Base-by-base conservation (phyloP, 164 flowering plant genomes). In the Buxus sempervirens region DNA sequence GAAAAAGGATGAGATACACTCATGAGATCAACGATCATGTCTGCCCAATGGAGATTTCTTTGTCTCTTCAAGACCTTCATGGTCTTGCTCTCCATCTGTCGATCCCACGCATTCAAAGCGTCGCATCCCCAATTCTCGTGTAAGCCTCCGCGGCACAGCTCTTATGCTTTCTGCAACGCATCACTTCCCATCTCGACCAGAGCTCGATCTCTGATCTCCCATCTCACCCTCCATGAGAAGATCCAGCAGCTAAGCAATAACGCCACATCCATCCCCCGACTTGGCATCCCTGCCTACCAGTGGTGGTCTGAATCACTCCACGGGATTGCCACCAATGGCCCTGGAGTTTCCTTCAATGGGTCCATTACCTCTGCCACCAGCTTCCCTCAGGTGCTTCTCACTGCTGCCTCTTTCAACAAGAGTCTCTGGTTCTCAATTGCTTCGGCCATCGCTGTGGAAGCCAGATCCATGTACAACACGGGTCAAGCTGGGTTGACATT, bases 261-360 rank as follows among this genome's bases (percentile, higher is more conserved):
- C 54, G 82, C 84, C 4, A 48, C 73, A 4, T 48, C 75, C 20
- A 67, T 80, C 12, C 67, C 70, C 2, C 66, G 81, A 9, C 81
- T 83, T 25, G 76, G 79, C 64, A 51, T 83, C 48, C 80, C 86
- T 0, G 75, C 75, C 20, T 83, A 77, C 72, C 63, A 83, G 61
- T 83, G 84, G 86, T 83, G 84, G 84, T 83, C 86, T 12, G 84
- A 83, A 66, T 78, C 84, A 20, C 77, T 83, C 42, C 86, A 81
- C 56, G 86, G 84, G 19, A 68, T 83, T 19, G 73, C 82, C 42
- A 16, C 51, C 62, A 75, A 78, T 57, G 83, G 84, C 26, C 73
- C 69, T 16, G 86, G 86, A 25, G 69, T 77, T 38, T 10, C 18
- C 54, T 83, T 83, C 72, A 64, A 70, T 36, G 80, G 77, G 4